Evolutionary conservation across 2,329 filamentous ascomycete genomes (phyloP), one percentile per base, ranked within the genome.

Genomic region (Fusarium compactum): DNA sequence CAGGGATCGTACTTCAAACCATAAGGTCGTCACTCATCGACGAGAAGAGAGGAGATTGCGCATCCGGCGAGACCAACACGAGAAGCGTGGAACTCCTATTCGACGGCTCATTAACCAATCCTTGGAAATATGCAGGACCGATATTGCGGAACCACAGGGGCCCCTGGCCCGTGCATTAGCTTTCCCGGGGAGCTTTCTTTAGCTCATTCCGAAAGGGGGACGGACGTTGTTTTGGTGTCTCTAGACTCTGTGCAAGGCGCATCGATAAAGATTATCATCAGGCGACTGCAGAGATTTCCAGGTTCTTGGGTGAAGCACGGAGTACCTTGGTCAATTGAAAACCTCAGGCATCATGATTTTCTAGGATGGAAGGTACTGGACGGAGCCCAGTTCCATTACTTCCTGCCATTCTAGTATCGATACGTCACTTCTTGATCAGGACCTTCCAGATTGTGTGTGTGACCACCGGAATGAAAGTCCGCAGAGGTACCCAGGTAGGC

Each of bases 41-140:
- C 16, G 59, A 41, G 34, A 43, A 32, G 62, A 62, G 71, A 72
- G 70, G 73, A 76, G 68, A 76, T 76, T 76, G 58, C 69, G 69
- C 45, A 45, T 54, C 45, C 54, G 63, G 62, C 29, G 44, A 62
- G 46, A 30, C 57, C 60, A 57, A 60, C 48, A 56, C 47, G 40
- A 56, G 62, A 59, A 53, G 56, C 46, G 47, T 58, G 41, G 55
- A 38, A 64, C 67, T 70, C 69, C 63, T 67, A 74, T 75, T 66
- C 32, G 67, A 65, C 53, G 58, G 57, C 54, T 61, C 48, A 63
- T 44, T 29, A 62, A 43, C 50, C 32, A 41, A 53, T 56, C 53
- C 67, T 44, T 55, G 65, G 64, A 69, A 66, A 58, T 56, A 59
- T 56, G 65, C 69, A 71, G 53, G 68, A 53, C 65, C 50, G 61